Conservation (phyloP, 306 rosid species). For the Urtica urens region DNA sequence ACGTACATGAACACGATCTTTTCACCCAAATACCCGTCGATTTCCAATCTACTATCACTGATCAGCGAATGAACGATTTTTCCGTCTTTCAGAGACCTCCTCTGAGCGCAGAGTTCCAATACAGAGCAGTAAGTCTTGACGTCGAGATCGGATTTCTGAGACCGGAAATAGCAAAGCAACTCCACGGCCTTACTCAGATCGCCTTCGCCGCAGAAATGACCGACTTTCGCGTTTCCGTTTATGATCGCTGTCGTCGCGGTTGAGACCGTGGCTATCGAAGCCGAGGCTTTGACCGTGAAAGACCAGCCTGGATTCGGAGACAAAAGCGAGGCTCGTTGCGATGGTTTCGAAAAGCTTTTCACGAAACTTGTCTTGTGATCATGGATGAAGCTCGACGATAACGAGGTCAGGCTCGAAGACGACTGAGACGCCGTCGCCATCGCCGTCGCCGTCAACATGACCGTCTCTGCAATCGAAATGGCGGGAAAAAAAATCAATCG, state of each 20-base stretch:
- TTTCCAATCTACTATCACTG: slow-evolving; percentile 17
- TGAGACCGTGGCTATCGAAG: slow-evolving; percentile 20
- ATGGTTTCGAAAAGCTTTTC: slow-evolving; percentile 7
- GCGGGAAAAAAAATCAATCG: no score
- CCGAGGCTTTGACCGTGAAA: slow-evolving; percentile 19
- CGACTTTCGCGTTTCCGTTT: slow-evolving; percentile 5
- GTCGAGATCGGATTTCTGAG: slow-evolving; percentile 27
- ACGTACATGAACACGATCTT: slow-evolving; percentile 62
- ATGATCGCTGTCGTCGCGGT: slow-evolving; percentile 1
- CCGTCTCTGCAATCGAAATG: no score
- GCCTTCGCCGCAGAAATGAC: neutral
- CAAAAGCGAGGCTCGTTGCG: slow-evolving; percentile 7
- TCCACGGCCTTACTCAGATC: slow-evolving; percentile 6
- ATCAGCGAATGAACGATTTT: slow-evolving; percentile 43
- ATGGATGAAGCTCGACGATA: neutral
- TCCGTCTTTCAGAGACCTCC: slow-evolving; percentile 45
- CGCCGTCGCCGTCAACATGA: no score
- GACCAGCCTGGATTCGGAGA: slow-evolving; percentile 14
- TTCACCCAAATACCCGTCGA: slow-evolving; percentile 41
- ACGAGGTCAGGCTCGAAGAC: slow-evolving; percentile 13
- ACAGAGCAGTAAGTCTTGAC: slow-evolving; percentile 36
- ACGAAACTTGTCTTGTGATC: neutral
- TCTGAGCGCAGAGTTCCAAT: slow-evolving; percentile 62
- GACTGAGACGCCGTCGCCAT: slow-evolving; percentile 14
- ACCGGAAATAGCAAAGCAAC: neutral